phyloP scores from a whole-genome alignment of 176 grass and related monocot species.

The Avena sativa region DNA sequence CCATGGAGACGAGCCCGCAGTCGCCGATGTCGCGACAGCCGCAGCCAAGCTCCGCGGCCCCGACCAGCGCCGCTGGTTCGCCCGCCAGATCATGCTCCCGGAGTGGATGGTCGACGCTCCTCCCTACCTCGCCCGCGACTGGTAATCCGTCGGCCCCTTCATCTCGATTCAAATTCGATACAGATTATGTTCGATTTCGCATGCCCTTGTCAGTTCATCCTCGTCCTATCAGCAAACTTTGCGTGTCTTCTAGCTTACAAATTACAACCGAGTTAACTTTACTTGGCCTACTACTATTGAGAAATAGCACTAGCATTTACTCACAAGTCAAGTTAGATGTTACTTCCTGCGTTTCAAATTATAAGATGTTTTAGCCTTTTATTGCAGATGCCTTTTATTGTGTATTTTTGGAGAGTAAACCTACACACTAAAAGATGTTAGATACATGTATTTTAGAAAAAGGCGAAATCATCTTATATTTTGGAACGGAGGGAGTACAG shows the following conservation, averaged over 20 bases:
- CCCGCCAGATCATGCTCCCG: slow-evolving; percentile 88
- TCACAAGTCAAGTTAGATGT: not conserved
- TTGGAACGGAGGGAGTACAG: not conserved
- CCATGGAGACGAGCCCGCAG: not conserved
- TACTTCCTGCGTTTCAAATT: not conserved
- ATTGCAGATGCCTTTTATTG: too few relatives aligned
- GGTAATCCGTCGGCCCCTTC: slow-evolving; percentile 46
- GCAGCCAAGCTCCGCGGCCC: slow-evolving; percentile 68
- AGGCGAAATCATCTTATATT: too few relatives aligned
- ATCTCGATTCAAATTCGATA: not conserved
- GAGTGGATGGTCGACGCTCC: slow-evolving; percentile 98
- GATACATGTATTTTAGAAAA: too few relatives aligned
- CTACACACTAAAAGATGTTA: too few relatives aligned
- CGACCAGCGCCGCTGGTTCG: slow-evolving; percentile 79
- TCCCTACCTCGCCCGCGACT: slow-evolving; percentile 71
- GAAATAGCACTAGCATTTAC: not conserved
- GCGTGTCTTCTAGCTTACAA: not conserved
- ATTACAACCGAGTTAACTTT: not conserved
- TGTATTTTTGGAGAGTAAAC: too few relatives aligned
- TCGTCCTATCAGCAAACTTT: not conserved
- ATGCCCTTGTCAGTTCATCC: not conserved
- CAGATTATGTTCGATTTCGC: not conserved
- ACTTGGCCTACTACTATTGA: not conserved
- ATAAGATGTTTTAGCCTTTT: too few relatives aligned
- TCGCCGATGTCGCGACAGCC: slow-evolving; percentile 52